Evolutionary conservation across 1,284 basidiomycete genomes (phyloP), one percentile per base, ranked within the genome.

Genomic region (Moesziomyces aphidis): DNA sequence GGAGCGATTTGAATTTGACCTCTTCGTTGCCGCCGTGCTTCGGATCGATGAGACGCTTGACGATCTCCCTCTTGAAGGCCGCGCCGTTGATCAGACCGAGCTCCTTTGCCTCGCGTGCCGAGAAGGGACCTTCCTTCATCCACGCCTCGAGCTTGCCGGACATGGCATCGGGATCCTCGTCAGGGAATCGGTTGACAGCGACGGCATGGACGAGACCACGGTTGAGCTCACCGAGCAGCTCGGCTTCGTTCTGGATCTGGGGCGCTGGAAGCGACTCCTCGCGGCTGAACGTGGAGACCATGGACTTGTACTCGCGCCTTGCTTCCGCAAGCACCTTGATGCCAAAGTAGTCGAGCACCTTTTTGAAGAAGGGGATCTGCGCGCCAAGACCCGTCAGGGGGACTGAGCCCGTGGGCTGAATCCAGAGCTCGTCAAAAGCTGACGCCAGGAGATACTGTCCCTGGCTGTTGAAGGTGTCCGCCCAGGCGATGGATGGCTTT

Each of bases 361-460:
- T 78, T 11, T 82, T 81, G 63, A 82, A 70, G 55, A 81, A 81
- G 39, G 81, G 72, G 10, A 82, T 51, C 49, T 73, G 59, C 0
- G 71, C 60, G 6, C 81, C 77, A 9, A 86, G 73, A 22, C 86
- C 86, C 0, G 81, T 82, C 31, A 87, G 73, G 3, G 86, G 86
- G 2, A 87, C 77, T 22, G 80, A 77, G 47, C 86, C 86, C 0
- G 79, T 80, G 13, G 85, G 86, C 66, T 87, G 86, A 46, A 83
- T 77, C 72, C 86, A 87, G 24, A 86, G 74, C 76, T 86, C 83
- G 55, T 86, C 85, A 60, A 87, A 87, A 0, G 81, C 83, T 43
- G 77, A 77, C 13, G 85, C 85, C 6, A 86, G 73, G 13, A 86
- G 55, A 64, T 82, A 86, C 47, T 83, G 79, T n/a, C 80, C 84